These are phyloP conservation scores for Boletus rubescentipes DNA, from an alignment of 768 basidiomycete genomes.

Conservation along the genomic window DNA sequence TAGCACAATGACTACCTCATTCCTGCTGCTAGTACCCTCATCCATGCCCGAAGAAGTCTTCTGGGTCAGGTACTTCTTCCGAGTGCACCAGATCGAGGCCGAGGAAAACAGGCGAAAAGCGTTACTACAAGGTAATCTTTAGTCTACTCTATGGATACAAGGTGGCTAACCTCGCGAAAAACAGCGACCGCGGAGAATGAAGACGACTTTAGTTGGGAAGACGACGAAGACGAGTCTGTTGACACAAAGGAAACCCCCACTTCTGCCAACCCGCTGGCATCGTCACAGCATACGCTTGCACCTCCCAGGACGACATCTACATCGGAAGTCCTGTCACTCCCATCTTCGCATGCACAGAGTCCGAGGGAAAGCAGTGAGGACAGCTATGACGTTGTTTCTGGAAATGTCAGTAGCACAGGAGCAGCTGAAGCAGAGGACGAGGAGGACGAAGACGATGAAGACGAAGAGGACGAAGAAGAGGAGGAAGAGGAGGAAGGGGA, in stretches of 20 bases:
- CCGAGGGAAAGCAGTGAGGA: constrained; percentile 62
- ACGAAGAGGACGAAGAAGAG: neutral
- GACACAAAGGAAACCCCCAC: constrained; percentile 6
- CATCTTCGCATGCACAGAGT: constrained; percentile 37
- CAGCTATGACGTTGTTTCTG: constrained; percentile 66
- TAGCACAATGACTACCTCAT: constrained; percentile 5
- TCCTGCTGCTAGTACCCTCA: constrained; percentile 58
- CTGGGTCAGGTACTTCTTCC: constrained; percentile 91
- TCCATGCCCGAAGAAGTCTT: constrained; percentile 63
- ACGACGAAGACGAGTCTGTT: constrained; percentile 74
- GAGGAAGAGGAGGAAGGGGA: constrained; percentile 30
- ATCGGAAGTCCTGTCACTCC: constrained; percentile 23
- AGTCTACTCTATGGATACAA: neutral
- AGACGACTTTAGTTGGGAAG: constrained; percentile 92
- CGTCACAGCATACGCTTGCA: constrained; percentile 26
- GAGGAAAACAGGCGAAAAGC: constrained; percentile 80
- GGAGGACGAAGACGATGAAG: constrained; percentile 36
- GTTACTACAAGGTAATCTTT: constrained; percentile 59
- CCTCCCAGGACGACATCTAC: constrained; percentile 20
- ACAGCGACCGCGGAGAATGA: constrained; percentile 71
- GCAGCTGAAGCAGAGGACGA: constrained; percentile 32
- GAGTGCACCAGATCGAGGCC: constrained; percentile 73
- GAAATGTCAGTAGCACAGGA: constrained; percentile 46
- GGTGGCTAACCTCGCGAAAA: constrained; percentile 9
- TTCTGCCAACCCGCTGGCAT: constrained; percentile 13